Conservation (phyloP, 75 land plant species). For the Larix kaempferi region DNA sequence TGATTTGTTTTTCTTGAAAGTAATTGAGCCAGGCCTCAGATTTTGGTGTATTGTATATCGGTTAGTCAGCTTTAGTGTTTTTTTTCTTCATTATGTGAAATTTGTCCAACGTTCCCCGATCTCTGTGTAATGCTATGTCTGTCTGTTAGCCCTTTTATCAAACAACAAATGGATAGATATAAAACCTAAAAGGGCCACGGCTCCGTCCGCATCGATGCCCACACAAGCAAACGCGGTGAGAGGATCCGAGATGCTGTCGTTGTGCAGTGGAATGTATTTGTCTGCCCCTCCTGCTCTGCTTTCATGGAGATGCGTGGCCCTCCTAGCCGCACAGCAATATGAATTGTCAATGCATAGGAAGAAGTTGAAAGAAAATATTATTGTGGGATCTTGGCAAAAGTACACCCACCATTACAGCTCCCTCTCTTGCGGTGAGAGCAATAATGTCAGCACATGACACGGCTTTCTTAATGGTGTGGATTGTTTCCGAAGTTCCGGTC, state of each 20-base stretch:
- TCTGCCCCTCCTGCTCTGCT: conserved; percentile 32
- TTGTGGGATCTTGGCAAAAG: neutral
- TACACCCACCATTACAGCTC: conserved; percentile 31
- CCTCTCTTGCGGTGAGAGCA: conserved; percentile 65
- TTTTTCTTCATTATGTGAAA: too few relatives aligned
- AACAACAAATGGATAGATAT: too few relatives aligned
- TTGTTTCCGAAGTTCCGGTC: too few relatives aligned
- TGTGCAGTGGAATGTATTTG: conserved; percentile 36
- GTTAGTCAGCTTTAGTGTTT: too few relatives aligned
- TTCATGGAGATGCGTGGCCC: conserved; percentile 40
- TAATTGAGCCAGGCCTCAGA: too few relatives aligned
- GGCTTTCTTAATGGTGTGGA: conserved; percentile 43
- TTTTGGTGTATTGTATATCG: too few relatives aligned
- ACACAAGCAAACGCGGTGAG: conserved; percentile 40
- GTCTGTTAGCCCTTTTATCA: too few relatives aligned
- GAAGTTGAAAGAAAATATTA: neutral
- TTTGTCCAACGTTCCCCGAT: conserved; percentile 33
- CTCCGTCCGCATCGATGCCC: conserved; percentile 45
- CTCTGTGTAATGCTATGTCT: conserved; percentile 27
- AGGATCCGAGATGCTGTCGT: conserved; percentile 32
- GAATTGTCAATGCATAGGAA: neutral
- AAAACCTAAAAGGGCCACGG: conserved; percentile 51
- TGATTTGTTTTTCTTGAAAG: too few relatives aligned
- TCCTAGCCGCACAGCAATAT: conserved; percentile 46
- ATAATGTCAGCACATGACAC: conserved; percentile 75